Evolutionary conservation across 2,329 filamentous ascomycete species (phyloP).

Genomic region (Colletotrichum theobromicola): DNA sequence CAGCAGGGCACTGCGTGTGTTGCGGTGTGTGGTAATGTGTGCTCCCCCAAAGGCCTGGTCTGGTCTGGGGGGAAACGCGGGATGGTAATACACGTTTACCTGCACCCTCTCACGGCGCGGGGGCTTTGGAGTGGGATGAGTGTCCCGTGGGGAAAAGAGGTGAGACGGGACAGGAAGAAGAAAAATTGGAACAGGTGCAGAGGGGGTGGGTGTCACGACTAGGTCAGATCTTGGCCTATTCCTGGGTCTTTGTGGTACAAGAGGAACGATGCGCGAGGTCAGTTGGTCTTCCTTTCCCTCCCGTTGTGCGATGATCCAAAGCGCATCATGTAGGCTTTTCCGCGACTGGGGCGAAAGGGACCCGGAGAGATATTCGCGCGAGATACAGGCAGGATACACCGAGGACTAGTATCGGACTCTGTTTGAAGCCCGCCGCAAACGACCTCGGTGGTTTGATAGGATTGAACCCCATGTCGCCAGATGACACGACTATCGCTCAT

Average conservation of each 20-base stretch:
- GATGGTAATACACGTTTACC: not conserved
- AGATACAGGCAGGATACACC: not conserved
- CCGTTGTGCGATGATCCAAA: not conserved
- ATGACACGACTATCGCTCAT: not conserved
- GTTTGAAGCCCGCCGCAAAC: not conserved
- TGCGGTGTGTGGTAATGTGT: not conserved
- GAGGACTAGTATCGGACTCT: not conserved
- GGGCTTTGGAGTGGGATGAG: not conserved
- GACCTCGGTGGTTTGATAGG: not conserved
- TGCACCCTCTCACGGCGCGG: not conserved
- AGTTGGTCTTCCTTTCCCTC: not conserved
- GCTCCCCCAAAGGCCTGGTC: not conserved
- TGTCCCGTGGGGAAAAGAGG: not conserved
- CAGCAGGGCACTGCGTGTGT: not conserved
- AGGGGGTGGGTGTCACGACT: not conserved
- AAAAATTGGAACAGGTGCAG: not conserved
- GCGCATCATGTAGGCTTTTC: not conserved
- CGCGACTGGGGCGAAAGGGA: not conserved
- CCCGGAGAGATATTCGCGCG: not conserved
- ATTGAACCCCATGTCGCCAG: not conserved
- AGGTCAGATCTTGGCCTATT: constrained; percentile 11
- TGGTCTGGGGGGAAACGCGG: not conserved
- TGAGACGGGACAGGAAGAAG: not conserved
- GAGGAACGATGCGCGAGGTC: constrained; percentile 1
- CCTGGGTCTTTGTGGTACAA: not conserved